Base-by-base conservation (phyloP, 1,139 yeast species). In the Kurtzmaniella quercitrusa region DNA sequence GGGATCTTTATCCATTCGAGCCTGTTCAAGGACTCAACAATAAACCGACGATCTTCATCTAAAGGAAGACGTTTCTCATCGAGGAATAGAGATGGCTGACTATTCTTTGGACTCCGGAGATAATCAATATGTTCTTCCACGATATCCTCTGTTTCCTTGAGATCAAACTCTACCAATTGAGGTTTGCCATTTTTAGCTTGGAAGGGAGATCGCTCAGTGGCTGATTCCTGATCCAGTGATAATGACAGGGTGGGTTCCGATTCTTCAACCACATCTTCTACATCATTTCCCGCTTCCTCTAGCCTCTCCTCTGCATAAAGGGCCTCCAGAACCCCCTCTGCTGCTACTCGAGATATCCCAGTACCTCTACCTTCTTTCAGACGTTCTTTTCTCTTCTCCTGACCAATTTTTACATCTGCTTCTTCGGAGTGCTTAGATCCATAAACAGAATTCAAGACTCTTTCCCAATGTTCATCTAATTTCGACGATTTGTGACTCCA, bases 1-100 rank as follows among this genome's bases (percentile, higher is more conserved):
- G 90, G 83, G 14, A 84, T 67, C 53, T 84, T 82, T 42, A 76
- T 65, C 90, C 91, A 84, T n/a, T 71, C 65, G 11, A 85, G 54
- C 23, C 62, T 52, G 53, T 81, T 81, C 55, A 85, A 65, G 49
- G 78, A 76, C 2, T 68, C 56, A 31, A 76, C 58, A 25, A 83
- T 82, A 15, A 51, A 55, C 36, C 48, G 47, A 47, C 82, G 66
- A 2, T 68, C 68, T 0, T 61, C 55, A 43, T 69, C 74, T 41
- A 83, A 60, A 0, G 73, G 67, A 37, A 82, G 56, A 48, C 50
- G 57, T 42, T 51, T 44, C 37, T 46, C 59, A 9, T 48, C 47
- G 12, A 51, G 54, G 46, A 71, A 71, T 17, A 70, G 52, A 2
- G 70, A 68, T 45, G 57, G 61, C 25, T 56, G 47, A 3, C 49